phyloP scores from a whole-genome alignment of 768 basidiomycete species.

The Rhizopogon vesiculosus region DNA sequence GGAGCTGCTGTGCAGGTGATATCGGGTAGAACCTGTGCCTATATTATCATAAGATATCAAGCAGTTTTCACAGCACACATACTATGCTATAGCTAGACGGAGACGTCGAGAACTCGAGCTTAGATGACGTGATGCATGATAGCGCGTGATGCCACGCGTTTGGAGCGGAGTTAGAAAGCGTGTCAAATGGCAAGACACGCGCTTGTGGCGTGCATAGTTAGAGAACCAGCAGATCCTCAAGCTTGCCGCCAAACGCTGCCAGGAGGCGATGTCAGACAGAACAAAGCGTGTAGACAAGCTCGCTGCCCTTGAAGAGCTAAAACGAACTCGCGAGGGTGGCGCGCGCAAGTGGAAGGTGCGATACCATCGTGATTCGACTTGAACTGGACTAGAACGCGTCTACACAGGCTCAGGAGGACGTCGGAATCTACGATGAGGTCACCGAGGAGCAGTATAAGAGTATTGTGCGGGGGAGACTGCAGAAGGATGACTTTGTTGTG shows the following conservation, averaged over 20 bases:
- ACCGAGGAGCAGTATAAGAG: constrained; percentile 83
- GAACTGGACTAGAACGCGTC: constrained; percentile 19
- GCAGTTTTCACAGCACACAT: too few species aligned
- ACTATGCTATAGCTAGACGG: too few species aligned
- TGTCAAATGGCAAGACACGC: constrained; percentile 11
- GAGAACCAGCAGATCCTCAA: background rate
- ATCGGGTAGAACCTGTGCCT: too few species aligned
- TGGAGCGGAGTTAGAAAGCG: constrained; percentile 17
- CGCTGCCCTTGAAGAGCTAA: constrained; percentile 41
- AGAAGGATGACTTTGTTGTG: constrained; percentile 89
- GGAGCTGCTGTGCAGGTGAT: too few species aligned
- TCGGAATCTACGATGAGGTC: constrained; percentile 82
- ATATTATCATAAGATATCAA: too few species aligned
- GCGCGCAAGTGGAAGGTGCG: constrained; percentile 54
- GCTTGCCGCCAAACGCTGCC: background rate
- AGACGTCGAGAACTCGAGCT: too few species aligned
- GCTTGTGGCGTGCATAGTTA: constrained; percentile 20
- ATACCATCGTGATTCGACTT: constrained; percentile 3
- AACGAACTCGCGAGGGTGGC: constrained; percentile 56
- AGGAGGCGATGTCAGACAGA: constrained; percentile 22
- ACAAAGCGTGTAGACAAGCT: constrained; percentile 36
- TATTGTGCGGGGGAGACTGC: constrained; percentile 79
- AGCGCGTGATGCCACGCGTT: background rate
- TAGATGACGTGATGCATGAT: background rate
- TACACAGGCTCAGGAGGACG: constrained; percentile 49